Evolutionary conservation across 164 flowering plant genomes (phyloP), one percentile per base, ranked within the genome.

Genomic region (Nymphaea colorata): DNA sequence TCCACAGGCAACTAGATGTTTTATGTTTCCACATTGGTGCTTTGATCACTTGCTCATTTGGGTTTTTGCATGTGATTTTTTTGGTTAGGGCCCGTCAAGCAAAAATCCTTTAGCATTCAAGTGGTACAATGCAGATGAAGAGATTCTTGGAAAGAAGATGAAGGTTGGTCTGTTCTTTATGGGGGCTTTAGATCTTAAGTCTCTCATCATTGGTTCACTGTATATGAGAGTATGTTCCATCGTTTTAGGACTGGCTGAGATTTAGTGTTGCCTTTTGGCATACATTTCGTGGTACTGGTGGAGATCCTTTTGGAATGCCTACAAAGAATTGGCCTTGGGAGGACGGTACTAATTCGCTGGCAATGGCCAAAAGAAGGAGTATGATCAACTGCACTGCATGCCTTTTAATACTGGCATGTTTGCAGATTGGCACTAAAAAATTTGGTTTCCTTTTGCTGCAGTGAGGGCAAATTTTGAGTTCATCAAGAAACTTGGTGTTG

Each of bases 251-350:
- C 68, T 94, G 99, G 99, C 14, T 88, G 82, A 85, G 98, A 79
- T 94, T 94, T 70, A 94, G 98, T 75, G 85, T 94, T 78, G 99
- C 99, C 12, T 94, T 91, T 81, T 94, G 99, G 99, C 99, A 94
- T 68, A 94, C 98, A 63, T 94, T 94, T 76, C 90, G 98, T 70
- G 98, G 98, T 43, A 86, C 91, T 2, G 96, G 99, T 68, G 90
- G 74, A 59, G 99, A 94, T 57, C 96, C 96, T 12, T 94, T 94
- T 82, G 99, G 99, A 71, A 85, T 88, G 2, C 77, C 89, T 25
- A 94, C 99, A 41, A 91, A 94, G 79, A n/a, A 59, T 64, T 94
- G 99, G 99, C 99, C 99, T 3, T 91, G 99, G 99, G 99, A 94
- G 80, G 99, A 94, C 77, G 99, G 99, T 70, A 86, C 96, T 10